phyloP scores from a whole-genome alignment of 2,329 filamentous ascomycete species.

The Fusarium mangiferae region DNA sequence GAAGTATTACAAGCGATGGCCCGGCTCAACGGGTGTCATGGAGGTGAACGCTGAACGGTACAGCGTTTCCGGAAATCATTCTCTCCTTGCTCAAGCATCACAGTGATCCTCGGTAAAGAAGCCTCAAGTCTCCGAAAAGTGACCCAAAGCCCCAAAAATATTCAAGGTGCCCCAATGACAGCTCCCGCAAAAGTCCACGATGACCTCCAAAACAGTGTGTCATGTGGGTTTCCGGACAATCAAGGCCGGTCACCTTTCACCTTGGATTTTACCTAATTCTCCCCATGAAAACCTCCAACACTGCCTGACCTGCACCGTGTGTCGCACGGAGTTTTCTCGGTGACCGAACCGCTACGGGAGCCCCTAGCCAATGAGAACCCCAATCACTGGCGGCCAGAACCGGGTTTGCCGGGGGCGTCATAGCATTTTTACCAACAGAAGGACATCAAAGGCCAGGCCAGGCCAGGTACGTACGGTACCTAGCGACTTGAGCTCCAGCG shows the following conservation, averaged over 20 bases:
- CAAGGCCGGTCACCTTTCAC: slow-evolving; percentile 30
- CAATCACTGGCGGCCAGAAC: slow-evolving; percentile 40
- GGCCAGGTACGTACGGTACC: slow-evolving; percentile 12
- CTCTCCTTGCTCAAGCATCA: slow-evolving; percentile 19
- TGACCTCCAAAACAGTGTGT: slow-evolving; percentile 39
- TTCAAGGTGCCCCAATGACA: slow-evolving; percentile 31
- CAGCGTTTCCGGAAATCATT: slow-evolving; percentile 29
- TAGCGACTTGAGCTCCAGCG: slow-evolving; percentile 36
- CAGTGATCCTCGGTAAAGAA: slow-evolving; percentile 38
- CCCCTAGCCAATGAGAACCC: slow-evolving; percentile 33
- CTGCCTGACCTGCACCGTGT: slow-evolving; percentile 36
- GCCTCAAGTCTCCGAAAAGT: slow-evolving; percentile 31
- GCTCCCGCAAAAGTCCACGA: slow-evolving; percentile 24
- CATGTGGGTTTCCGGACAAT: slow-evolving; percentile 25
- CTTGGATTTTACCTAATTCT: slow-evolving; percentile 5
- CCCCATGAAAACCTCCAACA: slow-evolving; percentile 19
- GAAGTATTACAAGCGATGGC: slow-evolving; percentile 17
- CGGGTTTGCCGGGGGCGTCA: slow-evolving; percentile 46
- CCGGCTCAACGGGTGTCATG: slow-evolving; percentile 28
- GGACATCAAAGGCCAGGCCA: slow-evolving; percentile 43
- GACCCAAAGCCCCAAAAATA: slow-evolving; percentile 34
- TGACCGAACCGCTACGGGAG: slow-evolving; percentile 30
- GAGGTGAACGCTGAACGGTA: slow-evolving; percentile 12
- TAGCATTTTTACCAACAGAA: slow-evolving; percentile 41
- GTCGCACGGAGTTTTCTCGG: slow-evolving; percentile 33